A percentile compares a stretch with the other conserved stretches of the same genome.
phyloP scores from a whole-genome alignment of 208 protist genomes.

The Trypanosoma lewisi region DNA sequence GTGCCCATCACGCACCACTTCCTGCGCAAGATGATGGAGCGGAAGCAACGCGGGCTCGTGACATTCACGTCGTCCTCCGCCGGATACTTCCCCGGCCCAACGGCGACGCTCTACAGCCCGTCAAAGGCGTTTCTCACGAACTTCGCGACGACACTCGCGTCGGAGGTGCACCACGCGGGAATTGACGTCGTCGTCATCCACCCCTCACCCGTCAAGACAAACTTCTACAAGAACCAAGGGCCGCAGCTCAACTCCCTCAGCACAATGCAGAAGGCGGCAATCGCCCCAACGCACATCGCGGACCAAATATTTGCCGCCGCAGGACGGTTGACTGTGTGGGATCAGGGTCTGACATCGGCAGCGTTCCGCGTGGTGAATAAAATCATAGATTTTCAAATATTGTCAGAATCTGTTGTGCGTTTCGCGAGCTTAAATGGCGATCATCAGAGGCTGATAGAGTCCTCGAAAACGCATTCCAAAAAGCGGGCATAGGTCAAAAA shows the following conservation, averaged over 20 bases:
- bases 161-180: constrained; percentile 76
- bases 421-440: constrained; percentile 74
- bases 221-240: constrained; percentile 89
- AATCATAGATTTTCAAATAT: constrained; percentile 81
- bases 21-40: constrained; percentile 81
- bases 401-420: constrained; percentile 78
- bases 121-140: constrained; percentile 92
- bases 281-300: constrained; percentile 76
- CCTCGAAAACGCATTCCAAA: constrained; percentile 47
- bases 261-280: constrained; percentile 64
- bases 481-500: constrained; percentile 5
- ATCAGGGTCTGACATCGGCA: constrained; percentile 72
- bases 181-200: constrained; percentile 88
- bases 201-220: constrained; percentile 86
- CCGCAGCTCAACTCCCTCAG: constrained; percentile 72
- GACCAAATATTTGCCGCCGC: constrained; percentile 82
- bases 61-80: constrained; percentile 87
- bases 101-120: constrained; percentile 87
- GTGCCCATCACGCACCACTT: constrained; percentile 91
- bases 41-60: constrained; percentile 75
- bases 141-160: constrained; percentile 78
- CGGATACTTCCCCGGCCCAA: constrained; percentile 83
- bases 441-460: constrained; percentile 47
- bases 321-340: constrained; percentile 81
- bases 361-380: constrained; percentile 79